Evolutionary conservation across 441 rosid species (phyloP), one percentile per base, ranked within the genome.

Genomic region (Euphorbia schlechtendalii): DNA sequence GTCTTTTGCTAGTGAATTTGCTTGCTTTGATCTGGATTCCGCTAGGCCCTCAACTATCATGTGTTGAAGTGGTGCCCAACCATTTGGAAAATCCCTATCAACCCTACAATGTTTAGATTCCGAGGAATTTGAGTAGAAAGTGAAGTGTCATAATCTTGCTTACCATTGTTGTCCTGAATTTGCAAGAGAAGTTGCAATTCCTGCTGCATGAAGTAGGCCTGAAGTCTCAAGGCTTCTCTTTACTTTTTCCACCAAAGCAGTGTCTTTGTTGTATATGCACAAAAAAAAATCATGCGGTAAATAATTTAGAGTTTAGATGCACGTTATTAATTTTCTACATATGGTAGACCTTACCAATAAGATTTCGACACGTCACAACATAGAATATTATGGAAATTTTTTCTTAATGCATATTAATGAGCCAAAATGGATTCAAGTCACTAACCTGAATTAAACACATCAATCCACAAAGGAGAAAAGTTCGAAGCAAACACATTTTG

Each of bases 51-150:
- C 94, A 30, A 86, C 87, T 58, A 91, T 86, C 82, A 94, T 77
- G 72, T 94, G 98, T 56, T 94, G 96, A 32, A 87, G 77, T 4
- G 98, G 96, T 2, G 99, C 86, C 98, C 98, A 94, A 52, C 98
- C 99, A 36, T 89, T 94, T 12, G 96, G 98, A 72, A 63, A 88
- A 72, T 94, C 99, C 98, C 96, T 94, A 78, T 63, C 48, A 4
- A 46, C n/a, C 51, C 17, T 15, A 46, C 20, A 46, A 46, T 5
- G 5, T 17, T 18, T 46, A 17, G 34, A 4, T n/a, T 51, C 36
- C 4, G 34, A 10, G 3, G 30, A 11, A 56, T 71, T 30, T 38
- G 24, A 11, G 20, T 32, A 20, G 11, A n/a, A 41, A 40, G 22
- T 38, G 11, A 12, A 32, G 34, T 32, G 3, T 6, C 20, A 28